phyloP scores from a whole-genome alignment of 2,329 filamentous ascomycete genomes.

The Fusarium annulatum region DNA sequence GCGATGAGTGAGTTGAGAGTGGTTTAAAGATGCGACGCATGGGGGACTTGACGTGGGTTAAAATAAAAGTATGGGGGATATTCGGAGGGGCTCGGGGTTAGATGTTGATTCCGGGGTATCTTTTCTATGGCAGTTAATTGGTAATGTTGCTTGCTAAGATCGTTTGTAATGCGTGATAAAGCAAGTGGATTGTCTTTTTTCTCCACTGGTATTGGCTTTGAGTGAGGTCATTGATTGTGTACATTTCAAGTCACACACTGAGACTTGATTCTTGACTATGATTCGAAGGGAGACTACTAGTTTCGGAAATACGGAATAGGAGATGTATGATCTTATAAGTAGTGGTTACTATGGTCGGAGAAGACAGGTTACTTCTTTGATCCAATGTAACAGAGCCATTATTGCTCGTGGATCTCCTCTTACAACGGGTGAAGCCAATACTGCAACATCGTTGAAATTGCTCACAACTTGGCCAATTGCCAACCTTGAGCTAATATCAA shows the following conservation, averaged over 20 bases:
- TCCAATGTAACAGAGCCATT: not conserved
- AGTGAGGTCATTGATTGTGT: slow-evolving; percentile 15
- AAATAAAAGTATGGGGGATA: slow-evolving; percentile 14
- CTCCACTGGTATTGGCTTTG: slow-evolving; percentile 14
- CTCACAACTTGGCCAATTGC: no score
- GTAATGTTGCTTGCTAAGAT: slow-evolving; percentile 13
- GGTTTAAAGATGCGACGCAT: slow-evolving; percentile 14
- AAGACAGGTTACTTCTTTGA: not conserved
- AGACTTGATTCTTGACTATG: not conserved
- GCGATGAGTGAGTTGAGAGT: slow-evolving; percentile 7
- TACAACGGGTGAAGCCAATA: not conserved
- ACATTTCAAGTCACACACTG: slow-evolving; percentile 6
- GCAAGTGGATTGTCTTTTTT: slow-evolving; percentile 25
- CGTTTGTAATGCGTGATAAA: slow-evolving; percentile 38
- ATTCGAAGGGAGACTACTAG: not conserved
- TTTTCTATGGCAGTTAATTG: not conserved
- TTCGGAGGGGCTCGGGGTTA: slow-evolving; percentile 4
- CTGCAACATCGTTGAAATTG: not conserved
- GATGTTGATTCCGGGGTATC: slow-evolving; percentile 3
- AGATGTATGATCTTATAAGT: not conserved
- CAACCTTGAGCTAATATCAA: no score
- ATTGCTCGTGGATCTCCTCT: not conserved
- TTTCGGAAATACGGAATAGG: not conserved
- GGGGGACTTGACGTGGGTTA: not conserved
- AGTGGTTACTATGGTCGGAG: no score